Conservation (phyloP, 2,329 filamentous ascomycete genomes). For the Penicillium decumbens region DNA sequence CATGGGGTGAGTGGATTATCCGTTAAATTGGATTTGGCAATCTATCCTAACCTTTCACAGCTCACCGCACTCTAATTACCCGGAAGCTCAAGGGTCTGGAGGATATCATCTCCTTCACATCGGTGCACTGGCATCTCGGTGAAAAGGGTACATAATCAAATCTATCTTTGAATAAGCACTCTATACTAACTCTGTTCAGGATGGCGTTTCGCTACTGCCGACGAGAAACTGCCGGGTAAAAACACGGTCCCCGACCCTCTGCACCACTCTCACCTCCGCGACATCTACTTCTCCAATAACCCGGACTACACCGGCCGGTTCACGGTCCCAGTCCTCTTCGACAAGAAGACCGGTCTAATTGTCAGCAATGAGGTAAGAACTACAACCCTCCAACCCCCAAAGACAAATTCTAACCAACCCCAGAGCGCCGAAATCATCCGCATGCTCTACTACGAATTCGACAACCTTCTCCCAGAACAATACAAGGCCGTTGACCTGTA, state of each 20-base stretch:
- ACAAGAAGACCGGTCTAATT: conserved; percentile 65
- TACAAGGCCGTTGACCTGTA: conserved; percentile 62
- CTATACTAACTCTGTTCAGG: conserved; percentile 43
- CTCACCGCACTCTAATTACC: conserved; percentile 80
- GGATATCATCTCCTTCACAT: conserved; percentile 70
- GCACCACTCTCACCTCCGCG: conserved; percentile 65
- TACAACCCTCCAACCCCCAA: not conserved
- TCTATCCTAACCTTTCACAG: conserved; percentile 41
- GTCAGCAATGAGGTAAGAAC: conserved; percentile 76
- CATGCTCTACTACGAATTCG: conserved; percentile 80
- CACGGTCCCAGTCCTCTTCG: conserved; percentile 79
- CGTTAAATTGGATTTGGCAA: not conserved
- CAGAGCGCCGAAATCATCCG: conserved; percentile 78
- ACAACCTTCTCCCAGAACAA: conserved; percentile 60
- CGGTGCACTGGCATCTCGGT: conserved; percentile 88
- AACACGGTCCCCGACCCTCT: conserved; percentile 53
- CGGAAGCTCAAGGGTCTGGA: conserved; percentile 89
- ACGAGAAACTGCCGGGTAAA: conserved; percentile 56
- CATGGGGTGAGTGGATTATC: conserved; percentile 58
- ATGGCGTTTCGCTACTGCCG: conserved; percentile 73
- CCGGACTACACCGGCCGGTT: conserved; percentile 71
- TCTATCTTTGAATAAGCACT: not conserved
- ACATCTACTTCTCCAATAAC: conserved; percentile 75
- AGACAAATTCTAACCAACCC: conserved; percentile 2
- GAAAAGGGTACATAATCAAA: conserved; percentile 51